Base-by-base conservation (phyloP, 2,329 filamentous ascomycete genomes). In the Dactylonectria macrodidyma region DNA sequence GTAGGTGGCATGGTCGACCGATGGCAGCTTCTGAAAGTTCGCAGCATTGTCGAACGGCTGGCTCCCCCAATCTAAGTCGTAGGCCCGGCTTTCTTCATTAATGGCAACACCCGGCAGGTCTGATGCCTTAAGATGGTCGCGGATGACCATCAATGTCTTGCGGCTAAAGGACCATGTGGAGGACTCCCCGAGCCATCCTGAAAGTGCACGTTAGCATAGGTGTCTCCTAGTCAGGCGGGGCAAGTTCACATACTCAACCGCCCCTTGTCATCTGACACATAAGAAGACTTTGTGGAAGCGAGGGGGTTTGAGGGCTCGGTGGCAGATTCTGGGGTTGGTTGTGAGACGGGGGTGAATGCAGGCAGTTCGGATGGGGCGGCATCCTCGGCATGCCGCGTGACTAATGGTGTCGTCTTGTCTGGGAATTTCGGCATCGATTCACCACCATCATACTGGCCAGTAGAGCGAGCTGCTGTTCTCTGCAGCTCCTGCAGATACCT, bases 101-200 rank as follows among this genome's bases (percentile, higher is more conserved):
- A 66, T 66, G 7, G 52, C 51, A 34, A 66, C 50, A 26, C 51
- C 55, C 4, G 63, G 63, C 10, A 66, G 63, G 38, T 61, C 54
- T 7, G 63, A 61, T 22, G 51, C 58, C 19, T 61, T 48, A 41
- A 66, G 44, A 36, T 66, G 63, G 12, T 61, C 51, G 4, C 63
- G 57, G 12, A 66, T 61, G 5, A 66, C 24, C 57, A 66, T 57
- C 0, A 66, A 33, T 1, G 63, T 61, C n/a, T 61, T 66, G 57
- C 63, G 63, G 44, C 63, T 66, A 14, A 66, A 66, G 41, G 63
- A 66, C 63, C 63, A 66, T 5, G 63, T 66, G 19, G 63, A 66
- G 4, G 63, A 66, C 16, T 66, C 63, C 3, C 63, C 63, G 19
- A 66, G 63, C 63, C 63, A 66, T 33, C 63, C 63, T 66, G n/a